Base-by-base conservation (phyloP, 1,284 basidiomycete genomes). In the Sparassis latifolia region DNA sequence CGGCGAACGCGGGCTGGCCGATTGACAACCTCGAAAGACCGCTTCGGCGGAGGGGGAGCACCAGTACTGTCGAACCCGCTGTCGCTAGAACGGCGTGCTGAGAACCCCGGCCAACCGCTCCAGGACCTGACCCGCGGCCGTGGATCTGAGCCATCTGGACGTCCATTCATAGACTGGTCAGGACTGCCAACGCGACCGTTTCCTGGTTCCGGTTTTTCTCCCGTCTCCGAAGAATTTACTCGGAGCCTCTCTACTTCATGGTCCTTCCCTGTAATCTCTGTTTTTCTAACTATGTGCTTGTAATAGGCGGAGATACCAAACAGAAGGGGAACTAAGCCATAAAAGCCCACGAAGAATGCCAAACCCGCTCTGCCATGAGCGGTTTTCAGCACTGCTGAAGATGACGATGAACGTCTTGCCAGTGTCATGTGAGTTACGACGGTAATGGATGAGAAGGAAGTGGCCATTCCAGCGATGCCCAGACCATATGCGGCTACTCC, bases 1-100 rank as follows among this genome's bases (percentile, higher is more conserved):
- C 70, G 73, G 30, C 75, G 77, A 33, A 62, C 64, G 42, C 79
- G 75, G 10, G 66, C 60, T 6, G 82, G 83, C 41, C 87, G 75
- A 62, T 88, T 89, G 28, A 82, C 66, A 29, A 90, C 86, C 62
- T 89, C 86, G 58, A 89, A 89, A 1, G 75, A 73, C 52, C 76
- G 69, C 46, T 44, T 72, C 62, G 49, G 68, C 60, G 52, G 71
- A 5, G 64, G 58, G 9, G 62, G 56, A 10, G 60, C 52, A 32
- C 47, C 54, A 27, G 55, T 54, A n/a, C 28, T 46, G 20, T 66
- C 63, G 9, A 49, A 45, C 27, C 49, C 58, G 40, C 62, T 62
- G 31, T 66, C 65, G 49, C 57, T 59, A 4, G 66, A 66, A 35
- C 56, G 55, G n/a, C 65, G 59, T 28, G 56, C 57, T 5, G 59